phyloP scores from a whole-genome alignment of 2,329 filamentous ascomycete genomes.

The Rachicladosporium sp. region DNA sequence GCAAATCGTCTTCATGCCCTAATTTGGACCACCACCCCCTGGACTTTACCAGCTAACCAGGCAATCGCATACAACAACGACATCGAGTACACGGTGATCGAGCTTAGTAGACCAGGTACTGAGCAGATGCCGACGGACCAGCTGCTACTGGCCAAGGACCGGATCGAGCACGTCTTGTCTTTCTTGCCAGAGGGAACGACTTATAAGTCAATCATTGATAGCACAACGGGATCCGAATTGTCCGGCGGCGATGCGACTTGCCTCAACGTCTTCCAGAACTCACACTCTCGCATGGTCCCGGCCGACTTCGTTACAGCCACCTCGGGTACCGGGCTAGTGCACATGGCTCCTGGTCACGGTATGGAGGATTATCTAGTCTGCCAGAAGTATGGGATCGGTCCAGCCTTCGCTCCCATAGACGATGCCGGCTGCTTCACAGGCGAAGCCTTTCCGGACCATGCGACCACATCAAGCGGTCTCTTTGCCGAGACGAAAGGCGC shows the following conservation, averaged over 20 bases:
- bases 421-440: slow-evolving; percentile 69
- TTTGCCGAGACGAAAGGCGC: slow-evolving; percentile 61
- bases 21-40: slow-evolving; percentile 98
- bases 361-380: slow-evolving; percentile 93
- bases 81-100: slow-evolving; percentile 60
- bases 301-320: slow-evolving; percentile 81
- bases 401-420: slow-evolving; percentile 69
- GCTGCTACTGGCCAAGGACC: slow-evolving; percentile 59
- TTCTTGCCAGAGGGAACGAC: slow-evolving; percentile 36
- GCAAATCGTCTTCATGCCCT: slow-evolving; percentile 54
- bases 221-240: slow-evolving; percentile 54
- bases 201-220: slow-evolving; percentile 37
- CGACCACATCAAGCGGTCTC: slow-evolving; percentile 41
- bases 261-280: slow-evolving; percentile 24
- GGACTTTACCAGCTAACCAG: slow-evolving; percentile 88
- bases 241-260: slow-evolving; percentile 28
- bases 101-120: slow-evolving; percentile 26
- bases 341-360: slow-evolving; percentile 86
- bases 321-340: slow-evolving; percentile 91
- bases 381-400: slow-evolving; percentile 51
- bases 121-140: slow-evolving; percentile 19
- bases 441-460: slow-evolving; percentile 62
- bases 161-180: slow-evolving; percentile 48
- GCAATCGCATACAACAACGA: slow-evolving; percentile 72
- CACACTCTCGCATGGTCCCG: slow-evolving; percentile 55